Evolutionary conservation across 2,329 filamentous ascomycete genomes (phyloP).

Genomic region (Diaporthe helianthi): DNA sequence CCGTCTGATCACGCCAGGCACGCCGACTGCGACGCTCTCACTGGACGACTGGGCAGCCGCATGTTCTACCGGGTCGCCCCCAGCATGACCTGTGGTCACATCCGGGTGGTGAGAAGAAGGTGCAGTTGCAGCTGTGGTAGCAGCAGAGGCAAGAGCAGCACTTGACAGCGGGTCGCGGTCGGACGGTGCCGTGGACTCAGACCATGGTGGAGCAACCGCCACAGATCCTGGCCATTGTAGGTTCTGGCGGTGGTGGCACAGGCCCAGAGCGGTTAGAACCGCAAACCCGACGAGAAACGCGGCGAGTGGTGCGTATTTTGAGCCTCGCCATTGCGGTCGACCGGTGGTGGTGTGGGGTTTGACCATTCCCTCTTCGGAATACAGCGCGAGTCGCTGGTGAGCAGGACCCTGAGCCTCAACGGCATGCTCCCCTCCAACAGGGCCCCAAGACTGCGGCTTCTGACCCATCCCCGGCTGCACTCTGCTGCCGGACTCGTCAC

Average conservation of each 20-base stretch:
- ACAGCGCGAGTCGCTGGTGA: slow-evolving; percentile 5
- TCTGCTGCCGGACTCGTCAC: slow-evolving; percentile 1
- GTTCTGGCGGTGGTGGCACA: slow-evolving; percentile 12
- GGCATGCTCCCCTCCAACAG: not conserved
- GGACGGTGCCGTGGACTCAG: slow-evolving; percentile 21
- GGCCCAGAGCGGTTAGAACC: slow-evolving; percentile 13
- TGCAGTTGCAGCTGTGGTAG: not conserved
- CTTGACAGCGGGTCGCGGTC: slow-evolving; percentile 17
- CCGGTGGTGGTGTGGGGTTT: not conserved
- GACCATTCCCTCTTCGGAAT: slow-evolving; percentile 17
- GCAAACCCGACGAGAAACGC: slow-evolving; percentile 21
- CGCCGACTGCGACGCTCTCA: slow-evolving; percentile 3
- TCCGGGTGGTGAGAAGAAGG: not conserved
- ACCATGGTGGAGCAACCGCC: slow-evolving; percentile 7
- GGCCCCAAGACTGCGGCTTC: not conserved
- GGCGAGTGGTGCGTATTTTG: not conserved
- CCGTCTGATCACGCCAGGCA: slow-evolving; percentile 24
- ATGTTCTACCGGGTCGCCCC: not conserved
- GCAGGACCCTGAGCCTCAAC: slow-evolving; percentile 18
- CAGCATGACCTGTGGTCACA: slow-evolving; percentile 7
- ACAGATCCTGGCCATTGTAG: not conserved
- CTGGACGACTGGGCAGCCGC: slow-evolving; percentile 14
- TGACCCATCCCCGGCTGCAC: not conserved
- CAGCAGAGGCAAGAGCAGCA: not conserved
- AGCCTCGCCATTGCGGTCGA: not conserved